A percentile compares a stretch with the other conserved stretches of the same genome.
These are phyloP conservation scores for Cladosporium sp. DNA, from an alignment of 2,329 filamentous ascomycete genomes.

Conservation along the genomic window DNA sequence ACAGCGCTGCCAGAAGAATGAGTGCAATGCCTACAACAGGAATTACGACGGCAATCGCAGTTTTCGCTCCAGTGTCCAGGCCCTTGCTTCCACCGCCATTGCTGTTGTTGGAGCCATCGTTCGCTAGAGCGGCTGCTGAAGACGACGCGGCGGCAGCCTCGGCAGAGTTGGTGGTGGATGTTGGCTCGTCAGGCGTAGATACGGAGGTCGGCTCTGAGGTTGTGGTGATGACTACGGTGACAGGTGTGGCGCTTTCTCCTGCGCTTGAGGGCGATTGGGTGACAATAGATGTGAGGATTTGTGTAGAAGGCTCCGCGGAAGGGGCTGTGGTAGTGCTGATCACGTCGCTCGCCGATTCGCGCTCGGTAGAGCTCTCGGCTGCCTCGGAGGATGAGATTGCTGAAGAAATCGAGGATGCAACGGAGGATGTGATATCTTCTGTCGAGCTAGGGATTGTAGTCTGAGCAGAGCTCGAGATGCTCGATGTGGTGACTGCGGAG, in stretches of 20 bases:
- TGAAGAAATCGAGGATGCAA: slow-evolving; percentile 28
- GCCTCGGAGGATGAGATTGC: slow-evolving; percentile 18
- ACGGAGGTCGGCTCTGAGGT: slow-evolving; percentile 20
- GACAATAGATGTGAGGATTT: slow-evolving; percentile 31
- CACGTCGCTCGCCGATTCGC: not conserved
- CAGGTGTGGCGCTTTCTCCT: slow-evolving; percentile 22
- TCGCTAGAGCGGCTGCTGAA: slow-evolving; percentile 26
- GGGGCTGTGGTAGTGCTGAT: slow-evolving; percentile 29
- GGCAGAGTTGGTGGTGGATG: slow-evolving; percentile 10
- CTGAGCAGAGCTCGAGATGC: slow-evolving; percentile 18
- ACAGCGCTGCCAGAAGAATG: slow-evolving; percentile 73
- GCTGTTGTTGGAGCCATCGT: slow-evolving; percentile 23
- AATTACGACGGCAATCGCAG: slow-evolving; percentile 90
- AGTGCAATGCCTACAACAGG: slow-evolving; percentile 86
- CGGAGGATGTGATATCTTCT: slow-evolving; percentile 21
- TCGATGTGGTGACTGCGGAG: slow-evolving; percentile 19
- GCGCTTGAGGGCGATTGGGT: slow-evolving; percentile 24
- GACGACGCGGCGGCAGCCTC: slow-evolving; percentile 24
- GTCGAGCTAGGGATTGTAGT: slow-evolving; percentile 12
- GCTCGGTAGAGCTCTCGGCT: slow-evolving; percentile 21
- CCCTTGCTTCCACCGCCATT: slow-evolving; percentile 41
- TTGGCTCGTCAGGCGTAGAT: slow-evolving; percentile 23
- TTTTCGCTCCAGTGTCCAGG: slow-evolving; percentile 67
- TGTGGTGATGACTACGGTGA: slow-evolving; percentile 31
- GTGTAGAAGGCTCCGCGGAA: slow-evolving; percentile 27